Percentiles rank a stretch among this genome's conserved stretches.
Evolutionary conservation across 2,329 filamentous ascomycete genomes (phyloP).

Genomic region (Xylaria sp.): DNA sequence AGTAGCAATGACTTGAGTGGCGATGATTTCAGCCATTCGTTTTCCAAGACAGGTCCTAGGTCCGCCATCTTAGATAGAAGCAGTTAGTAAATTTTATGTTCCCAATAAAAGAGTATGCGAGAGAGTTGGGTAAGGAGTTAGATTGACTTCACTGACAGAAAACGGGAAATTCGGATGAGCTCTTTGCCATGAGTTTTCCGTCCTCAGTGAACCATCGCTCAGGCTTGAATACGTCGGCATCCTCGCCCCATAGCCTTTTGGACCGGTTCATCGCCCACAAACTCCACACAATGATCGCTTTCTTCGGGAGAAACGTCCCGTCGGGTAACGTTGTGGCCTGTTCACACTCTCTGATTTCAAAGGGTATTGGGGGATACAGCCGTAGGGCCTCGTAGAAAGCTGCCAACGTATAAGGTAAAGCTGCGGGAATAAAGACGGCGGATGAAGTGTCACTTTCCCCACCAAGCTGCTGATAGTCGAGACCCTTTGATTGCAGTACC

Average conservation of each 20-base stretch:
- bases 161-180: slow-evolving; percentile 68
- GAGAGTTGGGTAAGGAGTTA: not conserved
- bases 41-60: slow-evolving; percentile 70
- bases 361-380: slow-evolving; percentile 72
- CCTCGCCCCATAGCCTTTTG: slow-evolving; percentile 64
- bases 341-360: slow-evolving; percentile 72
- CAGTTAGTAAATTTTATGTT: slow-evolving; percentile 10
- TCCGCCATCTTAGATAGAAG: slow-evolving; percentile 56
- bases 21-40: slow-evolving; percentile 72
- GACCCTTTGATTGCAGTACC: slow-evolving; percentile 37
- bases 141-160: slow-evolving; percentile 58
- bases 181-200: slow-evolving; percentile 57
- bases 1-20: slow-evolving; percentile 64
- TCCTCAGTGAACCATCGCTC: slow-evolving; percentile 64
- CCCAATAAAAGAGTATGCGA: not conserved
- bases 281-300: slow-evolving; percentile 70
- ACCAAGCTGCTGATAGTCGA: slow-evolving; percentile 20
- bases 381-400: slow-evolving; percentile 71
- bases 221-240: slow-evolving; percentile 66
- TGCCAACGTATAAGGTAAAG: slow-evolving; percentile 67
- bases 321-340: slow-evolving; percentile 66
- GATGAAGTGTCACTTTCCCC: slow-evolving; percentile 41
- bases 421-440: slow-evolving; percentile 54
- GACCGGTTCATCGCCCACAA: slow-evolving; percentile 73
- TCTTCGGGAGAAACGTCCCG: slow-evolving; percentile 66